Conservation (phyloP, 2,329 filamentous ascomycete genomes). For the Epicoccum nigrum region DNA sequence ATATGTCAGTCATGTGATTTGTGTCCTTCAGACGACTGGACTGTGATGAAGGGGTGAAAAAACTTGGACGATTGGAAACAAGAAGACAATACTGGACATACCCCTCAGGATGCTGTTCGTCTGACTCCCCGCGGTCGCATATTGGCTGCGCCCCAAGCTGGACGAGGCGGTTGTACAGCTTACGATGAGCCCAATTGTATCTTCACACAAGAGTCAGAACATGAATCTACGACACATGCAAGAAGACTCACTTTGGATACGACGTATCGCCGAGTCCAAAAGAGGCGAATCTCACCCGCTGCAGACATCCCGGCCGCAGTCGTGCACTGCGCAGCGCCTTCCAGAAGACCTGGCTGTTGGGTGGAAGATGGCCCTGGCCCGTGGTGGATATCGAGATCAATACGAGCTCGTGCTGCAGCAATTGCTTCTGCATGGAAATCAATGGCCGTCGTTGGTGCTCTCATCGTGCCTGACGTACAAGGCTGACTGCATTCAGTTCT, state of each 20-base stretch:
- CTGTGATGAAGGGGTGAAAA: no score
- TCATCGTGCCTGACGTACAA: slow-evolving; percentile 62
- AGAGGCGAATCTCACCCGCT: slow-evolving; percentile 74
- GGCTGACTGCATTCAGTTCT: slow-evolving; percentile 76
- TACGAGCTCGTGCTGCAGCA: slow-evolving; percentile 61
- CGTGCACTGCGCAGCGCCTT: slow-evolving; percentile 79
- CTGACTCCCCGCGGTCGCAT: slow-evolving; percentile 81
- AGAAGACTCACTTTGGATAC: slow-evolving; percentile 75
- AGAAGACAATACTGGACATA: slow-evolving; percentile 52
- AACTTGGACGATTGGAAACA: no score
- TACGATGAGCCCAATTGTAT: slow-evolving; percentile 91
- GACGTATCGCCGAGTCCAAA: slow-evolving; percentile 96
- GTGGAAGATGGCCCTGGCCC: slow-evolving; percentile 90
- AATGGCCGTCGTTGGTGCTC: slow-evolving; percentile 6
- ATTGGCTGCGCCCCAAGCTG: slow-evolving; percentile 83
- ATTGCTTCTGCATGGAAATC: slow-evolving; percentile 45
- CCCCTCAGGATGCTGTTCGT: slow-evolving; percentile 94
- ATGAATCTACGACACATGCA: background rate
- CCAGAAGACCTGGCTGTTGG: slow-evolving; percentile 85
- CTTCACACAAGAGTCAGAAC: slow-evolving; percentile 51
- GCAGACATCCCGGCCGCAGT: slow-evolving; percentile 72
- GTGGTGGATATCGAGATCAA: slow-evolving; percentile 90
- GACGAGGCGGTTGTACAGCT: slow-evolving; percentile 80
- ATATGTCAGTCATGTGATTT: background rate
- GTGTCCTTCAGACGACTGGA: no score